Percentiles rank a stretch among this genome's conserved stretches.
Conservation (phyloP, 805 yeast genomes). For the Saccharomycopsis oosterbeekiorum region DNA sequence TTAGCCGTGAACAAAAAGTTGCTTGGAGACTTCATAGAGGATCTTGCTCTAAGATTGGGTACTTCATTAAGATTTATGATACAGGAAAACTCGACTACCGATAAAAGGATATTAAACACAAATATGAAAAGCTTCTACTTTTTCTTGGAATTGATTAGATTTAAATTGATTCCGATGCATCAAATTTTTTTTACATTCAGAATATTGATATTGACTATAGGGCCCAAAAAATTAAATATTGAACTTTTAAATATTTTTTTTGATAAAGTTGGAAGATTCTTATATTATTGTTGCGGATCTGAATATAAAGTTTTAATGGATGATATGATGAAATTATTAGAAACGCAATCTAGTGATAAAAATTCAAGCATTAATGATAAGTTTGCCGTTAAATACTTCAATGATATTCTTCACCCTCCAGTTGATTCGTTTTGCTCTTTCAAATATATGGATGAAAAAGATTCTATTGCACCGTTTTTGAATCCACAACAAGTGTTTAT, state of each 20-base stretch:
- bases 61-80: conserved; percentile 52
- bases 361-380: conserved; percentile 44
- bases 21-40: conserved; percentile 42
- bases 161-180: conserved; percentile 61
- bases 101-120: background rate
- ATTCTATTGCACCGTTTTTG: background rate
- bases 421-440: conserved; percentile 28
- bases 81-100: conserved; percentile 28
- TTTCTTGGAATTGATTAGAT: conserved; percentile 68
- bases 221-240: conserved; percentile 46
- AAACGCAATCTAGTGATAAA: conserved; percentile 38
- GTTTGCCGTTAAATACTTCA: conserved; percentile 35
- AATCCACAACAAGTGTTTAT: conserved; percentile 41
- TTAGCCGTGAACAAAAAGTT: conserved; percentile 46
- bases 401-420: conserved; percentile 46
- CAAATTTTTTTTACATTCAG: conserved; percentile 66
- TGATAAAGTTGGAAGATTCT: conserved; percentile 61
- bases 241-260: conserved; percentile 63
- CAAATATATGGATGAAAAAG: conserved; percentile 14
- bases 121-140: conserved; percentile 51
- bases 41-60: conserved; percentile 47
- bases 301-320: conserved; percentile 51
- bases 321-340: conserved; percentile 46
- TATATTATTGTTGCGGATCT: conserved; percentile 37
- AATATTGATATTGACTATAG: conserved; percentile 41